Percentiles rank a stretch among this genome's conserved stretches.
phyloP scores from a whole-genome alignment of 78 protist species.

The Dictyostelium intermedium region DNA sequence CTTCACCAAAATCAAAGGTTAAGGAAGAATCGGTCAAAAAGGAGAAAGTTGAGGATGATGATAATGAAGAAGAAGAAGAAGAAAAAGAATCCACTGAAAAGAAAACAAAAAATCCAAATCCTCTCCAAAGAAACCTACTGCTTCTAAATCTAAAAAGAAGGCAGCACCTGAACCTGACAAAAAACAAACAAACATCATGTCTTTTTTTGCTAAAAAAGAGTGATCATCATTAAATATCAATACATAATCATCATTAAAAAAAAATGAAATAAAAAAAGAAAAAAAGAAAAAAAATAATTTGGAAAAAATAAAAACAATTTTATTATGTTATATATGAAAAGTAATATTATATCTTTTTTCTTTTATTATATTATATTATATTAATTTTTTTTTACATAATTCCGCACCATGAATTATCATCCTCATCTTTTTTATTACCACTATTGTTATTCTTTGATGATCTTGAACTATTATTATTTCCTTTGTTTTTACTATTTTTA shows the following conservation, averaged over 20 bases:
- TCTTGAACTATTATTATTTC: neutral
- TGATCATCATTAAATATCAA: neutral
- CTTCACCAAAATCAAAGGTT: neutral
- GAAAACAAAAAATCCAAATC: neutral
- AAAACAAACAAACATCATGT: slow-evolving; percentile 22
- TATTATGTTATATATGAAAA: neutral
- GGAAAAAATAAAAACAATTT: neutral
- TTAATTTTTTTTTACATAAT: neutral
- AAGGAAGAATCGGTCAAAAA: neutral
- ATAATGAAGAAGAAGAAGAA: neutral
- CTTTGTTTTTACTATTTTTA: neutral
- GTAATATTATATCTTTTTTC: neutral
- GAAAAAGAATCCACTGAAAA: neutral
- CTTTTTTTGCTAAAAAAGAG: slow-evolving; percentile 8
- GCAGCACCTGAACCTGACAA: neutral
- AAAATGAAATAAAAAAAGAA: neutral
- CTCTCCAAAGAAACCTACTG: neutral
- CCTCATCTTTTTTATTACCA: neutral
- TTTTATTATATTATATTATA: neutral
- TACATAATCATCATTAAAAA: neutral
- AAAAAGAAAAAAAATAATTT: neutral
- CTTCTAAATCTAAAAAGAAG: neutral
- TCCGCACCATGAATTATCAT: slow-evolving; percentile 18
- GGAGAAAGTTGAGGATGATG: neutral
- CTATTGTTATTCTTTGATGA: neutral